phyloP scores from a whole-genome alignment of 805 yeast species.

The Yarrowia sp. region DNA sequence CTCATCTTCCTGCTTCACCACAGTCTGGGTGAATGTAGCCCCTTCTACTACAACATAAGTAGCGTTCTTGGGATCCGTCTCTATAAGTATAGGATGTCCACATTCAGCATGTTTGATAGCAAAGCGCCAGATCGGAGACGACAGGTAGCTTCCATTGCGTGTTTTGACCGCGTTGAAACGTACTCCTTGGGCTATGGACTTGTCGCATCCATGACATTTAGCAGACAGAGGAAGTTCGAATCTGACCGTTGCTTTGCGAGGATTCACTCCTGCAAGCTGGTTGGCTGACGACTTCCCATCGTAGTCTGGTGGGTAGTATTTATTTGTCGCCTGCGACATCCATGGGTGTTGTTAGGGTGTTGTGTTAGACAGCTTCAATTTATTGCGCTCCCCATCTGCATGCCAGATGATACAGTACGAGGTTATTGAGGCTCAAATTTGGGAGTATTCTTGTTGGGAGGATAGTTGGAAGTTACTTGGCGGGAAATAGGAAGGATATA shows the following conservation, averaged over 20 bases:
- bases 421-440: no score
- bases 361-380: neutral
- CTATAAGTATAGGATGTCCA: constrained; percentile 31
- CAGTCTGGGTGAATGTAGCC: neutral
- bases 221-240: constrained; percentile 37
- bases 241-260: constrained; percentile 29
- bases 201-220: constrained; percentile 34
- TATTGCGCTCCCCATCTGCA: no score
- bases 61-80: constrained; percentile 38
- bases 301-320: constrained; percentile 39
- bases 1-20: neutral
- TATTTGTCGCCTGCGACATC: constrained; percentile 33
- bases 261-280: constrained; percentile 35
- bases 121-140: constrained; percentile 36
- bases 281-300: neutral
- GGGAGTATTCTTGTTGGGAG: no score
- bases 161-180: constrained; percentile 38
- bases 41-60: constrained; percentile 28
- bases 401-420: no score
- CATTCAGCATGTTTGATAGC: constrained; percentile 36
- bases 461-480: no score
- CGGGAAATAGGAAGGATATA: neutral
- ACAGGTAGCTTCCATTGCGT: constrained; percentile 34
- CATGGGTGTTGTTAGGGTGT: neutral
- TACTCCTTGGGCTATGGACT: constrained; percentile 34